Evolutionary conservation across 1,139 yeast species (phyloP).

Genomic region (Sugiyamaella sp.): DNA sequence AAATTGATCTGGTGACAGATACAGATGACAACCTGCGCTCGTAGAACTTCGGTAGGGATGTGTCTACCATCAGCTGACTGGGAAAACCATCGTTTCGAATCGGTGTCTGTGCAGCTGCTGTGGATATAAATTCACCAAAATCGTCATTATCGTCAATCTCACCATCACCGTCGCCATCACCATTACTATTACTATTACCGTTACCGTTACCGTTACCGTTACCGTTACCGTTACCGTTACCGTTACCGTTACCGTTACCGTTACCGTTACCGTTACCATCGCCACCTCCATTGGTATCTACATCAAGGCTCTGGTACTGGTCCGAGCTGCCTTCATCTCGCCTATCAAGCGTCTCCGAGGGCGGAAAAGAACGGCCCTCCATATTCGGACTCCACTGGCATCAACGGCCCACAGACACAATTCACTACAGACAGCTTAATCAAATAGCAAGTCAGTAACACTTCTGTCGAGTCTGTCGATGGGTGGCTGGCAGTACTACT

Average conservation of each 20-base stretch:
- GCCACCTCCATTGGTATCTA: not conserved
- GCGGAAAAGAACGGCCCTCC: slow-evolving; percentile 4
- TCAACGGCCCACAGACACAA: no score
- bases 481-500: not conserved
- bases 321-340: not conserved
- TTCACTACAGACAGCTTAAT: not conserved
- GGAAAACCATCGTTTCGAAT: not conserved
- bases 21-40: slow-evolving; percentile 8
- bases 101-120: not conserved
- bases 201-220: not conserved
- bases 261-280: slow-evolving; percentile 1
- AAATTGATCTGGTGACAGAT: not conserved
- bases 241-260: no score
- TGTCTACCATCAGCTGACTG: slow-evolving; percentile 6
- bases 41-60: slow-evolving; percentile 30
- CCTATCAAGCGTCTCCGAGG: not conserved
- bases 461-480: not conserved
- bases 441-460: not conserved
- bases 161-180: not conserved
- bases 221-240: no score
- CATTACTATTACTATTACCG: not conserved
- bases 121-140: slow-evolving; percentile 17
- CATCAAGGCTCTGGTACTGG: not conserved
- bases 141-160: slow-evolving; percentile 9
- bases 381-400: no score